Percentiles rank a stretch among this genome's conserved stretches.
phyloP scores from a whole-genome alignment of 352 stramenopile species.

The Aphanomyces euteiches region DNA sequence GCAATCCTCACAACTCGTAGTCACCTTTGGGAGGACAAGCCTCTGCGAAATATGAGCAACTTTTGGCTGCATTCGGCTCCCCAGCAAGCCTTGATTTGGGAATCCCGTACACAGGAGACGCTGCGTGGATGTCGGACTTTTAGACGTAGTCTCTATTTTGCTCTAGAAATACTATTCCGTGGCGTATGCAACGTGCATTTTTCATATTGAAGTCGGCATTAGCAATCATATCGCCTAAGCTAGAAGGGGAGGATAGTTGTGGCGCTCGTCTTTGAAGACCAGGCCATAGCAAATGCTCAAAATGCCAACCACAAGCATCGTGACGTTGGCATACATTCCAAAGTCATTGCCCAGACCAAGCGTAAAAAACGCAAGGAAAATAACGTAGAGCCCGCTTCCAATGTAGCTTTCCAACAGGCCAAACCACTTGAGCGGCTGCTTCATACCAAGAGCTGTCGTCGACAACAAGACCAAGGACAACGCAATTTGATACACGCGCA shows the following conservation, averaged over 20 bases:
- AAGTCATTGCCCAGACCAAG: constrained; percentile 16
- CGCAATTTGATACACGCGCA: constrained; percentile 21
- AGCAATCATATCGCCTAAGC: not conserved
- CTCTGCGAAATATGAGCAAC: constrained; percentile 65
- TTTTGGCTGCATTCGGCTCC: constrained; percentile 42
- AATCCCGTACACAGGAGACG: constrained; percentile 60
- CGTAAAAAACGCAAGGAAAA: constrained; percentile 28
- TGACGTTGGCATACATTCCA: constrained; percentile 15
- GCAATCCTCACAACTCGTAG: constrained; percentile 34
- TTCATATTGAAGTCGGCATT: not conserved
- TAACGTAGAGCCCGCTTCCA: constrained; percentile 19
- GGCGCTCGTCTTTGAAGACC: constrained; percentile 20
- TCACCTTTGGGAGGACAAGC: constrained; percentile 70
- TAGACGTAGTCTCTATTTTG: constrained; percentile 16
- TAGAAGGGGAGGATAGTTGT: constrained; percentile 22
- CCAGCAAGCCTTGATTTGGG: constrained; percentile 67
- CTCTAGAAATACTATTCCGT: too few species aligned
- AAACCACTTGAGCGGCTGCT: constrained; percentile 29
- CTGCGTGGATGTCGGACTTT: constrained; percentile 61
- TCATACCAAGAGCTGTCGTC: not conserved
- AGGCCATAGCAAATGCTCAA: constrained; percentile 24
- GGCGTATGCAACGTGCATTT: not conserved
- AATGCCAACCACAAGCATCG: constrained; percentile 7
- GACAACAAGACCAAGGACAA: constrained; percentile 13
- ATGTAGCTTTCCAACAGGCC: constrained; percentile 19